phyloP scores from a whole-genome alignment of 768 basidiomycete species.

The Tricholoma terreum region DNA sequence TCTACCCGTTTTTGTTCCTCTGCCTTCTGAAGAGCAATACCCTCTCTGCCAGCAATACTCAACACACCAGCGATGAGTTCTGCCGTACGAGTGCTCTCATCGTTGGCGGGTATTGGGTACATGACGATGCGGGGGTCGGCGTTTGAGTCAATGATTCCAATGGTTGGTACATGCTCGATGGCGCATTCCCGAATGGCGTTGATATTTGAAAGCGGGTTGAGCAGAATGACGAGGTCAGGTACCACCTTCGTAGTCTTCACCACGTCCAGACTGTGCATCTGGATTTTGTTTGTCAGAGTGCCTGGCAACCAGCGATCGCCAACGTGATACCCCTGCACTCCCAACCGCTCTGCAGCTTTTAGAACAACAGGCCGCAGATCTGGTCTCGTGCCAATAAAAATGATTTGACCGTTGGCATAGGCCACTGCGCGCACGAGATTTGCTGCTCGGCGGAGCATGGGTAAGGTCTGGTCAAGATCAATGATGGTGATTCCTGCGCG shows the following conservation, averaged over 20 bases:
- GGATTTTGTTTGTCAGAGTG: slow-evolving; percentile 83
- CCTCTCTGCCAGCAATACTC: slow-evolving; percentile 82
- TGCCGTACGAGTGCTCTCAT: slow-evolving; percentile 87
- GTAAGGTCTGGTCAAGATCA: slow-evolving; percentile 91
- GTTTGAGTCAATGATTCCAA: slow-evolving; percentile 93
- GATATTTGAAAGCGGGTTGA: slow-evolving; percentile 84
- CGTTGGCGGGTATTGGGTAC: slow-evolving; percentile 98
- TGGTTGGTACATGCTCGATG: slow-evolving; percentile 84
- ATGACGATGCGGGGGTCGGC: slow-evolving; percentile 95
- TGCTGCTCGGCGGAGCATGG: slow-evolving; percentile 87
- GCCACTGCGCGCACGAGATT: slow-evolving; percentile 83
- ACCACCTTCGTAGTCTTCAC: slow-evolving; percentile 52
- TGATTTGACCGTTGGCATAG: slow-evolving; percentile 73
- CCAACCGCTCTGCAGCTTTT: slow-evolving; percentile 78
- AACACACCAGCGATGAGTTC: slow-evolving; percentile 89
- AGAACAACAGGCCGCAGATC: slow-evolving; percentile 73
- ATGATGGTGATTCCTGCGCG: slow-evolving; percentile 90
- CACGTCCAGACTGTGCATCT: slow-evolving; percentile 63
- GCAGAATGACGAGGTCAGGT: slow-evolving; percentile 88
- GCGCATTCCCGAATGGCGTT: slow-evolving; percentile 92
- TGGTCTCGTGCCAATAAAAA: slow-evolving; percentile 88
- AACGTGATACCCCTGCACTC: slow-evolving; percentile 77
- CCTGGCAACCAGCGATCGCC: slow-evolving; percentile 92
- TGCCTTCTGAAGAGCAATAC: slow-evolving; percentile 47
- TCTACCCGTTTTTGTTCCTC: slow-evolving; percentile 28